These are phyloP conservation scores for Nelumbo lutea DNA, from an alignment of 164 flowering plant genomes.

Conservation along the genomic window DNA sequence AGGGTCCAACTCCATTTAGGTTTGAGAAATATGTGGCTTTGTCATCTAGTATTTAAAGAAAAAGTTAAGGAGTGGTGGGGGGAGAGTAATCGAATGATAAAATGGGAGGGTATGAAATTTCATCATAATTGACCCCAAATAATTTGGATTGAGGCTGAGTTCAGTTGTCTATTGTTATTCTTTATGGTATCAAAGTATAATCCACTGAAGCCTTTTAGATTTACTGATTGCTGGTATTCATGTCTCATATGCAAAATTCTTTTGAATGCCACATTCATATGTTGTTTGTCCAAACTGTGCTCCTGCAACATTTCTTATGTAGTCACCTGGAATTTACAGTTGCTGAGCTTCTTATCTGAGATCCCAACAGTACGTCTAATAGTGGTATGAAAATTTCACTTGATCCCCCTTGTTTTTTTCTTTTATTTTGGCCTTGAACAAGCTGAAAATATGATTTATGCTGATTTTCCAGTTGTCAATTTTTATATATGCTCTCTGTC, in stretches of 20 bases:
- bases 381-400: conserved; percentile 51
- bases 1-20: no score
- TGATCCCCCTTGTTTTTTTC: not conserved
- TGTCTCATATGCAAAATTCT: not conserved
- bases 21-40: no score
- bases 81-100: no score
- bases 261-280: not conserved
- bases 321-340: conserved; percentile 40
- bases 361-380: conserved; percentile 68
- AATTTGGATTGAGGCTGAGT: no score
- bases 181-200: no score
- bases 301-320: conserved; percentile 7
- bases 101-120: no score
- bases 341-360: conserved; percentile 74
- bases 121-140: no score
- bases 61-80: no score
- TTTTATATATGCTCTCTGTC: not conserved
- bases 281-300: not conserved
- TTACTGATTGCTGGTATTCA: not conserved
- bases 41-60: no score
- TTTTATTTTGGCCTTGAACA: conserved; percentile 7
- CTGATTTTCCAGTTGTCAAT: not conserved
- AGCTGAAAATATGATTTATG: not conserved
- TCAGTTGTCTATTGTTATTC: no score
- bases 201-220: no score